These are phyloP conservation scores for Collybiopsis confluens DNA, from an alignment of 768 basidiomycete genomes.

Conservation along the genomic window DNA sequence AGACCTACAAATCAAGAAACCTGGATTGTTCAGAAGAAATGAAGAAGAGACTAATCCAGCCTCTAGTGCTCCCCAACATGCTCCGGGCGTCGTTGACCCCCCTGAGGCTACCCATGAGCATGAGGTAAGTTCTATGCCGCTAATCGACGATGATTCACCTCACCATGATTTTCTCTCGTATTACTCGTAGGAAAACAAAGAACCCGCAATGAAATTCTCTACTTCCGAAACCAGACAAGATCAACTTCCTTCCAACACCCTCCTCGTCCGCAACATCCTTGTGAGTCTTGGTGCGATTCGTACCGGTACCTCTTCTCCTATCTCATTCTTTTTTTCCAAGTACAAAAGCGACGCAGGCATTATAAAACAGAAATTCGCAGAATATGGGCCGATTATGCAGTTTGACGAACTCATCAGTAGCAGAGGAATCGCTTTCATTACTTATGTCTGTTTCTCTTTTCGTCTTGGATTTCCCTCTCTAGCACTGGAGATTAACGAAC, in stretches of 20 bases:
- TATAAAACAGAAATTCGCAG: not conserved
- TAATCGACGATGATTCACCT: no score
- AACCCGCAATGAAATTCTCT: no score
- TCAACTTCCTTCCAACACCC: not conserved
- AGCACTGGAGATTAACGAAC: not conserved
- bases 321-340: not conserved
- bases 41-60: no score
- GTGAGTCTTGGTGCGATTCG: not conserved
- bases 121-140: no score
- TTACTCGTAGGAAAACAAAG: no score
- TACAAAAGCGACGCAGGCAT: not conserved
- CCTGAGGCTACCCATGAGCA: no score
- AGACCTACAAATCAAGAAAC: no score
- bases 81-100: no score
- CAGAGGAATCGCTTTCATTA: not conserved
- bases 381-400: not conserved
- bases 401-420: conserved; percentile 2
- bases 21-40: no score
- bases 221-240: no score
- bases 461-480: not conserved
- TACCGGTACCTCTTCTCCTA: not conserved
- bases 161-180: no score
- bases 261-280: not conserved
- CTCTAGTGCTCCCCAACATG: no score
- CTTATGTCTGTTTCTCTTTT: conserved; percentile 8